Evolutionary conservation across 2,329 filamentous ascomycete species (phyloP).

Genomic region (Cadophora sp.): DNA sequence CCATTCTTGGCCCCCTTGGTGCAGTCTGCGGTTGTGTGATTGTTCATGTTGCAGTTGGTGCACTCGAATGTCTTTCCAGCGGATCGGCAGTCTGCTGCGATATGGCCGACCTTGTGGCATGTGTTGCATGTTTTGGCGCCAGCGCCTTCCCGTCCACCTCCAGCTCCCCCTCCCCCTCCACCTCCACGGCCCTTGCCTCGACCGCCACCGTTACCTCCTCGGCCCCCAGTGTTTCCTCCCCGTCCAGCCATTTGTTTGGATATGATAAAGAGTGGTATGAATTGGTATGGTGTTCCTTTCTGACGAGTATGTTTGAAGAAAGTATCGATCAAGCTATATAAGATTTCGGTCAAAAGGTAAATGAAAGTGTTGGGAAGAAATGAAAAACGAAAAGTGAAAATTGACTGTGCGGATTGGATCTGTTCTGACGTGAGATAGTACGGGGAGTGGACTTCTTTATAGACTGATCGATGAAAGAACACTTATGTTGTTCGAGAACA

Average conservation of each 20-base stretch:
- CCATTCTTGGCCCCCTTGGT: neutral
- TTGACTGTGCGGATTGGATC: neutral
- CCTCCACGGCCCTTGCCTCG: neutral
- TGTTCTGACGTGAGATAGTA: neutral
- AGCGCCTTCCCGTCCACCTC: neutral
- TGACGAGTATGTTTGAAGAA: neutral
- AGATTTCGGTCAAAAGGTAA: neutral
- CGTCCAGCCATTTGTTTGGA: neutral
- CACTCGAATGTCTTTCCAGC: neutral
- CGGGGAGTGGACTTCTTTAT: neutral
- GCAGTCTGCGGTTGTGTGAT: conserved; percentile 9
- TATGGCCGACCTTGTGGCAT: neutral
- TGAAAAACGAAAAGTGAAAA: neutral
- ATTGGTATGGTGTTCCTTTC: neutral
- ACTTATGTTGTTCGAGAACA: neutral
- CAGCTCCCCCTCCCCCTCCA: neutral
- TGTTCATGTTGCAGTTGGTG: conserved; percentile 5
- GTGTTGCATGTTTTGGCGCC: conserved; percentile 6
- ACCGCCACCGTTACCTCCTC: neutral
- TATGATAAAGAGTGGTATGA: neutral
- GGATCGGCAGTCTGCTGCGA: conserved; percentile 1
- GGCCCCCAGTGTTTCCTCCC: neutral
- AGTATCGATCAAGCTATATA: neutral
- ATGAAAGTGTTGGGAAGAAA: conserved; percentile 5
- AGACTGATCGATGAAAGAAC: neutral